Evolutionary conservation across 148 eudicot species (phyloP), one percentile per base, ranked within the genome.

Genomic region (Silene uniflora): DNA sequence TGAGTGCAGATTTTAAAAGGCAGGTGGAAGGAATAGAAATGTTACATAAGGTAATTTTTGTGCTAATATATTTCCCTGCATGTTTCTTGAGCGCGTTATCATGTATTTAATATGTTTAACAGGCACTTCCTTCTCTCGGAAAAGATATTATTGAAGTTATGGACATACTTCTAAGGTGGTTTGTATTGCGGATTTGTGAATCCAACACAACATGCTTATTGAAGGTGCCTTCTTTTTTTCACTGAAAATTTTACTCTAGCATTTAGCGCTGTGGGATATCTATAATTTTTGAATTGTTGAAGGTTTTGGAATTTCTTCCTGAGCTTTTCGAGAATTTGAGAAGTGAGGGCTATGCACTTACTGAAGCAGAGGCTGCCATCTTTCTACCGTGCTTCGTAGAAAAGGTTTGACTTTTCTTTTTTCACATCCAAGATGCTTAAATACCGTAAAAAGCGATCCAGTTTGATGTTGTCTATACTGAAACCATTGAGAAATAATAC

Each of bases 21-120:
- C 99, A 96, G 77, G 91, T 90, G 75, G 98, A 96, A 80, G 99
- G 94, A 78, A 92, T 96, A 63, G 97, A 96, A 84, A 88, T 96
- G 91, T 86, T 96, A 66, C 99, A 96, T 49, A 91, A 83, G 94
- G 98, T 91, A 85, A 66, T 46, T 77, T 24, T 73, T 8, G 66
- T 19, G 5, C n/a, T 55, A 6, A 76, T 4, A 59, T 52, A 56
- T 72, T 58, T 14, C 69, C 72, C 22, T 46, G 35, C 56, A 60
- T 81, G 77, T 76, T 25, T 6, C 62, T 64, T 18, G 32, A 32
- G 75, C 62, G 14, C 24, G 72, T 68, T 62, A 56, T 67, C 73
- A 67, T 77, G 68, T 74, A 25, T 25, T 59, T 23, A 75, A 55
- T 78, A 23, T 22, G 19, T 63, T 29, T 63, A 7, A 29, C 86